Evolutionary conservation across 352 stramenopile genomes (phyloP).

Genomic region (Phytophthora rubi): DNA sequence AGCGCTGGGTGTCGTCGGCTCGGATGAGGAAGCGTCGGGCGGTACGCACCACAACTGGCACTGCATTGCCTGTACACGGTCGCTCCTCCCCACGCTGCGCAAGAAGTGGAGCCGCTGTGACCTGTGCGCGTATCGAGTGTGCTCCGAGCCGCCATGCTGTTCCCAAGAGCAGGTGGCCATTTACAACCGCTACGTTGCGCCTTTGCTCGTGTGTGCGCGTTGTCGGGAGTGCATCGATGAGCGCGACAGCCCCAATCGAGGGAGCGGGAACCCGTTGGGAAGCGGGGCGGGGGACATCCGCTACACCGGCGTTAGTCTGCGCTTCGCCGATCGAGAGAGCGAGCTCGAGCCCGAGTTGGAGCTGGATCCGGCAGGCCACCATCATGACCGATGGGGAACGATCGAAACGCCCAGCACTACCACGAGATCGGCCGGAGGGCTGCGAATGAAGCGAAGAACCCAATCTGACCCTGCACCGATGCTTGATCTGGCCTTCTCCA

Average conservation of each 20-base stretch:
- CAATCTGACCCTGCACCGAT: conserved; percentile 34
- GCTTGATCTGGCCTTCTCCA: conserved; percentile 34
- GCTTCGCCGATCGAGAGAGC: conserved; percentile 28
- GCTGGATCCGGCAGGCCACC: conserved; percentile 17
- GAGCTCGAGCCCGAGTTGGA: conserved; percentile 33
- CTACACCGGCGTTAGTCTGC: conserved; percentile 38
- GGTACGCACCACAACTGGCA: conserved; percentile 43
- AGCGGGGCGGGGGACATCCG: conserved; percentile 18
- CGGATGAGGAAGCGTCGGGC: conserved; percentile 16
- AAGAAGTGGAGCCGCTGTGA: conserved; percentile 44
- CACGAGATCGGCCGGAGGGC: conserved; percentile 8
- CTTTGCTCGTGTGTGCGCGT: conserved; percentile 39
- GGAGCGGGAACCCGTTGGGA: conserved; percentile 14
- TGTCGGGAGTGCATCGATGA: conserved; percentile 46
- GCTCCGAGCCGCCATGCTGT: conserved; percentile 37
- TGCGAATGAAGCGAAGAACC: conserved; percentile 24
- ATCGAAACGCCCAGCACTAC: neutral
- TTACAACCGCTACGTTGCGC: conserved; percentile 51
- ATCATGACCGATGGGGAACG: conserved; percentile 14
- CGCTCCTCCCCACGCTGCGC: conserved; percentile 28
- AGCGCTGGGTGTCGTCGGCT: conserved; percentile 8
- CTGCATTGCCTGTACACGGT: conserved; percentile 44
- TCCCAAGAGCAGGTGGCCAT: conserved; percentile 45
- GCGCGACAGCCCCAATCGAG: conserved; percentile 11
- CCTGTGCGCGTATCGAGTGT: conserved; percentile 49